phyloP scores from a whole-genome alignment of 2,329 filamentous ascomycete species.

The Neonectria sp. region DNA sequence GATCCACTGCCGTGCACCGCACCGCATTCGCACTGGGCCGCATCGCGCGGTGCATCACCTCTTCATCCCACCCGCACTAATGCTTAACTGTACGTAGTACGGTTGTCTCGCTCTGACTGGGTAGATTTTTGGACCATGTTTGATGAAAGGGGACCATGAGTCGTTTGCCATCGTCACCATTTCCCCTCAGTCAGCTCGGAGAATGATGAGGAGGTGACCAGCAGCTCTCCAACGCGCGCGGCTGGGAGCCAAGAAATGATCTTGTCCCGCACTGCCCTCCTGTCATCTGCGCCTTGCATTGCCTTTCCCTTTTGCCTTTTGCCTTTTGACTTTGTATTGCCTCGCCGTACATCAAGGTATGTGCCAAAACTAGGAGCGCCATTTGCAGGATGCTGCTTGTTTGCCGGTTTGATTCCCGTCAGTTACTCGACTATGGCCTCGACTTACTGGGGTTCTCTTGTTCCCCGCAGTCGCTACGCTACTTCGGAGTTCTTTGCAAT shows the following conservation, averaged over 20 bases:
- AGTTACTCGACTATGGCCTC: conserved; percentile 7
- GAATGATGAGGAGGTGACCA: neutral
- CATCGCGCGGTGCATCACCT: conserved; percentile 22
- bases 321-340: conserved; percentile 2
- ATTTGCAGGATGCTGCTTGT: neutral
- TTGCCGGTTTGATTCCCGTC: conserved; percentile 10
- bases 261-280: neutral
- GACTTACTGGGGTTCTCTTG: conserved; percentile 22
- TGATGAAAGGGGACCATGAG: conserved; percentile 12
- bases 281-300: neutral
- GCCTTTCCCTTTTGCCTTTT: neutral
- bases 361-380: neutral
- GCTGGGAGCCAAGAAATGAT: neutral
- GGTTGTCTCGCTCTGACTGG: conserved; percentile 13
- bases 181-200: neutral
- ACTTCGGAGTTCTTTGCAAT: conserved; percentile 6
- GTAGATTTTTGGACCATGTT: conserved; percentile 11
- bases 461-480: conserved; percentile 16
- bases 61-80: conserved; percentile 12
- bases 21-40: conserved; percentile 11
- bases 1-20: conserved; percentile 22
- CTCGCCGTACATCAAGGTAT: neutral
- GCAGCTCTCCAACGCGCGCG: conserved; percentile 5
- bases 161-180: neutral
- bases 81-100: conserved; percentile 15